A percentile compares a stretch with the other conserved stretches of the same genome.
Conservation (phyloP, 2,329 filamentous ascomycete species). For the Trichophyton rubrum region DNA sequence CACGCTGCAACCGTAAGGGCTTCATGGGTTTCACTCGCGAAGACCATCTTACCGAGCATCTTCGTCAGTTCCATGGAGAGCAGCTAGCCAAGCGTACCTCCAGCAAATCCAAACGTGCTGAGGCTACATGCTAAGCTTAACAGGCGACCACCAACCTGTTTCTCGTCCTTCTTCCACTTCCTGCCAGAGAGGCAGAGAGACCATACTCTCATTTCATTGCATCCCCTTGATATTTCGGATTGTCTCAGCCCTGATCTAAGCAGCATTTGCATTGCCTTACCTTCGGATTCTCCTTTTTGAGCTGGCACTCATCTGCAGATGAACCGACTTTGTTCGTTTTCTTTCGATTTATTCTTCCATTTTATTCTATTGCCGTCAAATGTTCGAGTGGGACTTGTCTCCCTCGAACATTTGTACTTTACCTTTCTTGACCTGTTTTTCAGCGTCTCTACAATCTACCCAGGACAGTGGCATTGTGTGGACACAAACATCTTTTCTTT, state of each 20-base stretch:
- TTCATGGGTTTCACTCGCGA: constrained; percentile 42
- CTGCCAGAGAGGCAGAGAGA: not conserved
- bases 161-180: not conserved
- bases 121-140: not conserved
- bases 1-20: constrained; percentile 35
- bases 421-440: not conserved
- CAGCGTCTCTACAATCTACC: not conserved
- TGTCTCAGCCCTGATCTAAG: not conserved
- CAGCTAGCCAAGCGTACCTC: constrained; percentile 32
- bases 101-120: not conserved
- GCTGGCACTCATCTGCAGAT: constrained; percentile 1
- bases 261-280: not conserved
- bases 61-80: constrained; percentile 43
- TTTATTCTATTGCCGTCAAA: not conserved
- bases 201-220: not conserved
- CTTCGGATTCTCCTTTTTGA: constrained; percentile 2
- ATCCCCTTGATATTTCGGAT: not conserved
- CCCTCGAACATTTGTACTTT: constrained; percentile 1
- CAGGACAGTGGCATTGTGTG: not conserved
- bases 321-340: not conserved
- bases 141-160: not conserved
- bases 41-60: constrained; percentile 47
- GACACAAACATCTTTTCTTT: not conserved
- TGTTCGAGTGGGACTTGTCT: constrained; percentile 1
- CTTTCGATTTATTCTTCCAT: not conserved